Evolutionary conservation across 1,284 basidiomycete species (phyloP), one percentile per base, ranked within the genome.

Genomic region (Moesziomyces parantarcticus): DNA sequence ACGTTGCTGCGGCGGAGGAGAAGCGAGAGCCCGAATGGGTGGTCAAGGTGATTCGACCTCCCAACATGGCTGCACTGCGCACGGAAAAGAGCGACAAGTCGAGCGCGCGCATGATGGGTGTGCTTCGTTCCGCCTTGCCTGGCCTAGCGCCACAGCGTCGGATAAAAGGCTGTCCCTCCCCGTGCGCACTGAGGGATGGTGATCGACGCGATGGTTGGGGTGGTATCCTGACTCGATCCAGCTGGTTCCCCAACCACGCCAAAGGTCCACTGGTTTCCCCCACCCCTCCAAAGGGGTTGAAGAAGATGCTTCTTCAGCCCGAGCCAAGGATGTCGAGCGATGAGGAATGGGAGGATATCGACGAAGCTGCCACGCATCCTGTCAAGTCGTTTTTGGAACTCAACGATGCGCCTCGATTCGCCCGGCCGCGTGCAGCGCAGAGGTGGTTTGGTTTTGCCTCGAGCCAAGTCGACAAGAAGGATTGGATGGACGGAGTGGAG

Each of bases 121-220:
- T 36, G 4, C 11, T 65, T 13, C 56, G 51, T 20, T 54, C 48
- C 22, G 63, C 49, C 23, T 55, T 50, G 40, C 56, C 50, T 25
- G 21, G n/a, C 23, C 39, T 56, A 25, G 47, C 44, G 1, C 39
- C 48, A 20, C 45, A 41, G 50, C 40, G 29, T 61, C 64, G 64
- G 54, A 61, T 60, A 67, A 61, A 58, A 29, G 29, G 8, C 26
- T 43, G 18, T 16, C 11, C 16, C 36, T 32, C 11, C 29, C 5
- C 6, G 5, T 5, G 16, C 42, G 21, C 20, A 49, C 22, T 2
- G 10, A 50, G 29, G 1, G 52, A 58, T 9, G 32, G 45, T 21
- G 59, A 64, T 5, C 39, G 56, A 20, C 43, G 70, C 2, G 70
- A 73, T 47, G 70, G 70, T 1, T 73, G 70, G 70, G 70, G 70